These are phyloP conservation scores for Macrolepiota fuliginosa DNA, from an alignment of 768 basidiomycete species.

Conservation along the genomic window DNA sequence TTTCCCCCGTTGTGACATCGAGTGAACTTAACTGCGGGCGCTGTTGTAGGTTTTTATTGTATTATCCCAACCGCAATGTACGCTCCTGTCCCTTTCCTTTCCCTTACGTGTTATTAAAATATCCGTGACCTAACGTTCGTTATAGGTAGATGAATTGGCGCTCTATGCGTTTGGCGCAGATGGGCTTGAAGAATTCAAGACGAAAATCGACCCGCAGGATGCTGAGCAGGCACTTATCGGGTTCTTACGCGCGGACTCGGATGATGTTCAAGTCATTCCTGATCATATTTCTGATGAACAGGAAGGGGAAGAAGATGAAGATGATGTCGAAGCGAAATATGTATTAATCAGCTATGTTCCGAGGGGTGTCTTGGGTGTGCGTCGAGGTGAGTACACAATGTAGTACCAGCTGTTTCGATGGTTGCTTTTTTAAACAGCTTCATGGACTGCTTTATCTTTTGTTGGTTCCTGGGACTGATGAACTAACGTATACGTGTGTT, in stretches of 20 bases:
- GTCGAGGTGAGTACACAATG: conserved; percentile 20
- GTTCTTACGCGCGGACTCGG: conserved; percentile 32
- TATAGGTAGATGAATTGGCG: conserved; percentile 36
- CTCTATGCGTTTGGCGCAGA: conserved; percentile 37
- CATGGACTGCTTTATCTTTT: too few relatives aligned
- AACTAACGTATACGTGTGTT: neutral
- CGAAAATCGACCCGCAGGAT: conserved; percentile 32
- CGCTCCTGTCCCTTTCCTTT: neutral
- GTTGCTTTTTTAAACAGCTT: too few relatives aligned
- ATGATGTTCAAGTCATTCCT: neutral
- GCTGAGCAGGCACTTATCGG: conserved; percentile 38
- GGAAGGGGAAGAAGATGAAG: neutral
- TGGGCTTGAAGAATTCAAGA: conserved; percentile 46
- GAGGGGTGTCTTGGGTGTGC: conserved; percentile 15
- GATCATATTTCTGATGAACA: neutral
- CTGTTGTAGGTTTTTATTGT: conserved; percentile 21
- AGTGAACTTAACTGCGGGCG: neutral
- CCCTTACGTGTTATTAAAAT: neutral
- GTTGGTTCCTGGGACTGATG: neutral
- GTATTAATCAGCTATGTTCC: neutral
- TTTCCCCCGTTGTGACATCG: too few relatives aligned
- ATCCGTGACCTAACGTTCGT: neutral
- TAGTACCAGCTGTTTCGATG: too few relatives aligned
- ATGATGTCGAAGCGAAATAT: neutral
- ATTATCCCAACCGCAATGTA: conserved; percentile 27